A percentile compares a stretch with the other conserved stretches of the same genome.
Conservation (phyloP, 2,329 filamentous ascomycete genomes). For the Harringtonia aguacate region DNA sequence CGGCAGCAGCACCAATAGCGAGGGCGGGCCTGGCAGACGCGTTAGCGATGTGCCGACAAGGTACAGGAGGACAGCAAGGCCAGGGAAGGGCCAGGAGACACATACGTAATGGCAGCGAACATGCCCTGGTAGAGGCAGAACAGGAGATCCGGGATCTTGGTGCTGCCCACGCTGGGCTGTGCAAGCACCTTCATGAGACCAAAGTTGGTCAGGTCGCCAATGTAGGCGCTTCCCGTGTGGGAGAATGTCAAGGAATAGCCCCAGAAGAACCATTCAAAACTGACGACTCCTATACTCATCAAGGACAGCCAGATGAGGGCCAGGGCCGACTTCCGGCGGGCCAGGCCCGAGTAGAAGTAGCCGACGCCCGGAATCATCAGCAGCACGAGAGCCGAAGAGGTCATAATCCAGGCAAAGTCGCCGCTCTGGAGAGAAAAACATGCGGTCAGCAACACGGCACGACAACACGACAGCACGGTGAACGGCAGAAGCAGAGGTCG, state of each 20-base stretch:
- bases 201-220: constrained; percentile 73
- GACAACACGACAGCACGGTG: background rate
- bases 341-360: constrained; percentile 89
- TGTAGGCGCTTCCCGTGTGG: constrained; percentile 64
- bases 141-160: constrained; percentile 66
- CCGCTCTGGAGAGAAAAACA: constrained; percentile 49
- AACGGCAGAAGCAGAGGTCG: no score
- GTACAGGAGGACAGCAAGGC: background rate
- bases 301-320: constrained; percentile 79
- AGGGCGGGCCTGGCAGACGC: constrained; percentile 35
- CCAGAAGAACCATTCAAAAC: constrained; percentile 96
- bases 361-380: constrained; percentile 92
- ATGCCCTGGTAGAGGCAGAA: constrained; percentile 84
- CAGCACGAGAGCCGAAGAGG: constrained; percentile 67
- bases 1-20: constrained; percentile 48
- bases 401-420: constrained; percentile 73
- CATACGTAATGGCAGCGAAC: constrained; percentile 82
- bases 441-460: background rate
- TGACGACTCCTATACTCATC: constrained; percentile 68
- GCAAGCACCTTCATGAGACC: constrained; percentile 70
- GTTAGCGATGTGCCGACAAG: constrained; percentile 5
- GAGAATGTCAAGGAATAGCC: constrained; percentile 82
- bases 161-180: constrained; percentile 62
- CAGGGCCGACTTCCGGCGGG: constrained; percentile 78
- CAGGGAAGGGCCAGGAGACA: constrained; percentile 9